Conservation (phyloP, 768 basidiomycete genomes). For the Phylloporus sp. region DNA sequence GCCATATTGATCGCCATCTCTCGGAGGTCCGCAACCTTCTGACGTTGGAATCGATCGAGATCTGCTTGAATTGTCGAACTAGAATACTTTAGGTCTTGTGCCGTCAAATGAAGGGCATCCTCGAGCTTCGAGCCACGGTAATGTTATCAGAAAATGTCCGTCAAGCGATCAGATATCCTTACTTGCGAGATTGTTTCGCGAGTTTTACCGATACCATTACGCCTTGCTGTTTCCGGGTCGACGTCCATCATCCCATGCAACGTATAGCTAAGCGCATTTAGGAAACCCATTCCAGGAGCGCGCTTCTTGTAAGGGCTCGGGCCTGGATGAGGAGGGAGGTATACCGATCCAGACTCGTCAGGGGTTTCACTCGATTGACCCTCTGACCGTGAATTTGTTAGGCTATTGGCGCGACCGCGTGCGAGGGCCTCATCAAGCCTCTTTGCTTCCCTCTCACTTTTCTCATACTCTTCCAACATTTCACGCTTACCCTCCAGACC, state of each 20-base stretch:
- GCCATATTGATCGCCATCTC: slow-evolving; percentile 94
- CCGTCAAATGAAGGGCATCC: slow-evolving; percentile 87
- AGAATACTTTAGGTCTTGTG: slow-evolving; percentile 93
- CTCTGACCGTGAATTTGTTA: slow-evolving; percentile 22
- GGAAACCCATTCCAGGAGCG: slow-evolving; percentile 75
- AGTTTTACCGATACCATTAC: slow-evolving; percentile 91
- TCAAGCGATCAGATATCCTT: slow-evolving; percentile 18
- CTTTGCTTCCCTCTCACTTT: slow-evolving; percentile 85
- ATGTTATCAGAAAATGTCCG: slow-evolving; percentile 12
- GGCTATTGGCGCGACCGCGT: slow-evolving; percentile 42
- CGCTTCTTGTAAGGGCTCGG: slow-evolving; percentile 60
- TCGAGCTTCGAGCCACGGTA: slow-evolving; percentile 61
- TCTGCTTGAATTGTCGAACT: slow-evolving; percentile 96
- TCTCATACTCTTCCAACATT: slow-evolving; percentile 83
- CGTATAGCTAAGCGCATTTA: slow-evolving; percentile 91
- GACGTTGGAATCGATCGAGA: slow-evolving; percentile 95
- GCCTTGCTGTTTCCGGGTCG: slow-evolving; percentile 91
- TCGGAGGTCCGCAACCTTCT: slow-evolving; percentile 94
- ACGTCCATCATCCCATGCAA: slow-evolving; percentile 98
- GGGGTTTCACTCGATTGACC: slow-evolving; percentile 32
- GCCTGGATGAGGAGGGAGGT: slow-evolving; percentile 75
- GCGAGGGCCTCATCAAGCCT: slow-evolving; percentile 85
- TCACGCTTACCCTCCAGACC: slow-evolving; percentile 78
- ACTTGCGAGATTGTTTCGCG: slow-evolving; percentile 95
- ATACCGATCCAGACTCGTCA: slow-evolving; percentile 43